Evolutionary conservation across 169 alveolate genomes (phyloP).

Genomic region (Amoebophrya sp.): DNA sequence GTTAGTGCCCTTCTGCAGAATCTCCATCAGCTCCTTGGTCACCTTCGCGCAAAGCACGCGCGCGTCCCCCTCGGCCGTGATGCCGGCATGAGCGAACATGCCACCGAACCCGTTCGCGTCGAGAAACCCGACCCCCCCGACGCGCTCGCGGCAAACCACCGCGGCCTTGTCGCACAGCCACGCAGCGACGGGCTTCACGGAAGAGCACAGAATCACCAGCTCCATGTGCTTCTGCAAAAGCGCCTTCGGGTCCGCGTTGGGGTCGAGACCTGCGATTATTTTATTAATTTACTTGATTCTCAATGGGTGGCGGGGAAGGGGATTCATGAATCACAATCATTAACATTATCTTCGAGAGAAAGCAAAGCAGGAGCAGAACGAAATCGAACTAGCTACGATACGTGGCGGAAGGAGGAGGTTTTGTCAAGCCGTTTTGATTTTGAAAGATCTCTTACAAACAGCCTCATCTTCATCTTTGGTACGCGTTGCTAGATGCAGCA

Average conservation of each 20-base stretch:
- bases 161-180: neutral
- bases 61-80: slow-evolving; percentile 54
- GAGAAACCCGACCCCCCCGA: neutral
- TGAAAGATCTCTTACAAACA: too few relatives aligned
- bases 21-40: slow-evolving; percentile 34
- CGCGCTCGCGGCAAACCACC: neutral
- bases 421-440: too few relatives aligned
- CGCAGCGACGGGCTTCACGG: neutral
- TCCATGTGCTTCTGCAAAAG: neutral
- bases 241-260: neutral
- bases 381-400: too few relatives aligned
- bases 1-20: slow-evolving; percentile 15
- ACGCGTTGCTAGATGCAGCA: too few relatives aligned
- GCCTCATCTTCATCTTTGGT: too few relatives aligned
- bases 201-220: neutral
- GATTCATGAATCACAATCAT: too few relatives aligned
- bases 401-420: too few relatives aligned
- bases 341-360: too few relatives aligned
- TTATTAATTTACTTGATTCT: too few relatives aligned
- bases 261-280: too few relatives aligned
- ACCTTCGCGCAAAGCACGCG: slow-evolving; percentile 40
- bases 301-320: too few relatives aligned
- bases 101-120: neutral
- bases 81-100: slow-evolving; percentile 9
- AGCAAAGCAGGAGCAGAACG: too few relatives aligned